Base-by-base conservation (phyloP, 2,329 filamentous ascomycete genomes). In the Pyrenophora teres region DNA sequence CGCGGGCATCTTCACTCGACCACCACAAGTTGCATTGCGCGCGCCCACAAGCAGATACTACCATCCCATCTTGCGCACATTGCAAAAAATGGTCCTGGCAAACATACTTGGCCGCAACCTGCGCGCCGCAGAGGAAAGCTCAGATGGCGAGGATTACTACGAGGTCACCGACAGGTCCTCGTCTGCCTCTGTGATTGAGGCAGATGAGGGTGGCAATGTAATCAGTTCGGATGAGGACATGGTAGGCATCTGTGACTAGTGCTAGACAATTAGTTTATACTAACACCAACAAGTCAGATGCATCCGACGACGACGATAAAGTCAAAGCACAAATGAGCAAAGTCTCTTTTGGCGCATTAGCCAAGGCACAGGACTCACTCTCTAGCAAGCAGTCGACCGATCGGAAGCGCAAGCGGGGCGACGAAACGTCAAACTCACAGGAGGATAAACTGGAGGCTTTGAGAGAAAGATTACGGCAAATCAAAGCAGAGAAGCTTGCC, bases 331-430 rank as follows among this genome's bases (percentile, higher is more conserved):
- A 76, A 30, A 74, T 87, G 51, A 80, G 78, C 64, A 80, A 78
- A 54, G 85, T 97, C 59, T 94, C 92, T 19, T 97, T 97, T 67
- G 92, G 92, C 57, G 89, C 90, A n/a, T 80, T 97, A 35, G 90
- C 90, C 59, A 90, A 90, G 78, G 92, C 92, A 1, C 90, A 96
- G 77, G 87, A 87, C 33, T 83, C 85, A 0, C 75, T 96, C 27
- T 60, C 74, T 75, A 74, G 62, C 54, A 59, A 61, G 38, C 72
- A 52, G 46, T 60, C 62, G 9, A 44, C 60, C 2, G 68, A 53
- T 45, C 64, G 70, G 56, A 77, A 77, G 71, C 75, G 73, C 46
- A 80, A 79, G 60, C 70, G 76, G 40, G 73, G 70, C 15, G 65
- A 72, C 12, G 68, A 73, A 10, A 68, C 74, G 12, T 67, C 69